Percentiles rank a stretch among this genome's conserved stretches.
These are phyloP conservation scores for Nothophytophthora sp. DNA, from an alignment of 352 stramenopile genomes.

Conservation along the genomic window DNA sequence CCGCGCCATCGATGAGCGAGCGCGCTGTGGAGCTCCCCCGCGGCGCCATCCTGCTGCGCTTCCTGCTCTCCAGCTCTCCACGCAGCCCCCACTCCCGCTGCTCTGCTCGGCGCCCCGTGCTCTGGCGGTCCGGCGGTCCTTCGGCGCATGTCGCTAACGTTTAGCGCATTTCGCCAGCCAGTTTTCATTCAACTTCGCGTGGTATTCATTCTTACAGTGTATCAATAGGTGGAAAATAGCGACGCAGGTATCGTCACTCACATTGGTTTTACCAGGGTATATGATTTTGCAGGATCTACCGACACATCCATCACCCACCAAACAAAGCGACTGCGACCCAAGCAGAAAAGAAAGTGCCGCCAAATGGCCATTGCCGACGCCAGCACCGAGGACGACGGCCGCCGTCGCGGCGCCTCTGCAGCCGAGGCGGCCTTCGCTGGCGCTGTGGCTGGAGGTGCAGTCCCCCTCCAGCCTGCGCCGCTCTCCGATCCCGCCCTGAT, in stretches of 20 bases:
- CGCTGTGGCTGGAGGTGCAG: conserved; percentile 57
- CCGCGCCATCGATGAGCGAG: too few relatives aligned
- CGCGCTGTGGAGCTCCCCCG: not conserved
- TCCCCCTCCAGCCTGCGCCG: not conserved
- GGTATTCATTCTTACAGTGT: not conserved
- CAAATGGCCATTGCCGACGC: conserved; percentile 8
- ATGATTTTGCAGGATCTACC: not conserved
- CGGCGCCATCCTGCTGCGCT: too few relatives aligned
- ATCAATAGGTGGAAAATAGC: too few relatives aligned
- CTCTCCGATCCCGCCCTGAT: not conserved
- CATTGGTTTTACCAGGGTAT: not conserved
- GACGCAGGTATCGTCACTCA: not conserved
- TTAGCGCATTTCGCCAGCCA: not conserved
- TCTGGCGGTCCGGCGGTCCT: not conserved
- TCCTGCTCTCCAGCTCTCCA: too few relatives aligned
- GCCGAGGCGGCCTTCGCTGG: conserved; percentile 60
- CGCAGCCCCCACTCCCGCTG: too few relatives aligned
- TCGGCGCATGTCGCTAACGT: not conserved
- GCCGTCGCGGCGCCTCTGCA: conserved; percentile 32
- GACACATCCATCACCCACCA: conserved; percentile 13
- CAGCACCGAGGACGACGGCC: conserved; percentile 12
- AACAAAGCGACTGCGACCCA: conserved; percentile 5
- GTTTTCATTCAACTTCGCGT: not conserved
- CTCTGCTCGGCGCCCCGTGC: too few relatives aligned
- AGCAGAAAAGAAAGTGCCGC: conserved; percentile 16